These are phyloP conservation scores for Pelargonium australe DNA, from an alignment of 441 rosid species.

Conservation along the genomic window DNA sequence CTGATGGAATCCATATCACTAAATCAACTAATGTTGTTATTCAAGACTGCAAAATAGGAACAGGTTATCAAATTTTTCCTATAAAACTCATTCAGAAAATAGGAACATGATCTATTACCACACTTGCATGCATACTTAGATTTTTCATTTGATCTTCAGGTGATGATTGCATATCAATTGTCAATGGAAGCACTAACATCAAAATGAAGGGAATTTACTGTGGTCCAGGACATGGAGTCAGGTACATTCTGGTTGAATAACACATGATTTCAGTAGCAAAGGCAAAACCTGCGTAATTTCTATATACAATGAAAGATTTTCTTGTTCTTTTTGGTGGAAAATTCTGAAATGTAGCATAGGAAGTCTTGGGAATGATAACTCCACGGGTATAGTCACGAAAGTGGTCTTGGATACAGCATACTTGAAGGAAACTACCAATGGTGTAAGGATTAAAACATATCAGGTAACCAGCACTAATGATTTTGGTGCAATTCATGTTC, in stretches of 20 bases:
- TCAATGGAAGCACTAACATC: conserved; percentile 63
- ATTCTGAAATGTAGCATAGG: conserved; percentile 56
- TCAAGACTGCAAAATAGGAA: conserved; percentile 87
- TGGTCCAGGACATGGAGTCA: conserved; percentile 97
- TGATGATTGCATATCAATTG: conserved; percentile 92
- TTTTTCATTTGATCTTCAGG: conserved; percentile 42
- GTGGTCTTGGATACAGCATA: conserved; percentile 84
- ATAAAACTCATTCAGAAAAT: neutral
- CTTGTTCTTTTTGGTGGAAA: conserved; percentile 3
- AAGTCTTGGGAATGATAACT: conserved; percentile 82
- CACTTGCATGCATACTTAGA: neutral
- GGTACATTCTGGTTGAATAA: conserved; percentile 31
- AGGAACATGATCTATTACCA: too few species aligned
- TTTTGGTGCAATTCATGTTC: too few species aligned
- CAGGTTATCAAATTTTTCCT: conserved; percentile 45
- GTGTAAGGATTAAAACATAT: conserved; percentile 94
- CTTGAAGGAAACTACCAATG: conserved; percentile 69
- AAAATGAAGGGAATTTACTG: conserved; percentile 79
- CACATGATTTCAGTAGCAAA: neutral
- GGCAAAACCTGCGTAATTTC: neutral
- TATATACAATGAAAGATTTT: neutral
- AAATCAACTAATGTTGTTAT: conserved; percentile 70
- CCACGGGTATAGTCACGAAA: conserved; percentile 66
- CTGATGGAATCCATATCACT: conserved; percentile 92
- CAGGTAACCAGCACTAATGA: conserved; percentile 46